Base-by-base conservation (phyloP, 1,284 basidiomycete genomes). In the Cerrena zonata region DNA sequence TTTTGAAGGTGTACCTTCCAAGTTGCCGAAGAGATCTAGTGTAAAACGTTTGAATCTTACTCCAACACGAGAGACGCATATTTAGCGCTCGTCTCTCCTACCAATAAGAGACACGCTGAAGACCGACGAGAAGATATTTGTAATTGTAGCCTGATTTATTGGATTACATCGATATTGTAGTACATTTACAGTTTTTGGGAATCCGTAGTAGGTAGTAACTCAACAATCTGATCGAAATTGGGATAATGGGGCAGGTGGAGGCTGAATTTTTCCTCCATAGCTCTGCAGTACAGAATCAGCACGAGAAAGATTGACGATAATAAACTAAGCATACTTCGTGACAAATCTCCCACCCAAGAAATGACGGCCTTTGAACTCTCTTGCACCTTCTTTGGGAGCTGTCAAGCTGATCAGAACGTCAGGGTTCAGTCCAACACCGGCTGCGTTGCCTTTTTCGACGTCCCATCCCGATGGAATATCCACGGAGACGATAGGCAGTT, bases 381-480 rank as follows among this genome's bases (percentile, higher is more conserved):
- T 76, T 3, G 87, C 86, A 1, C 96, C 96, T 59, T 86, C 75
- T 70, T 99, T 99, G 2, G 96, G 96, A 10, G 91, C 94, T 0
- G 95, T 98, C 58, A 99, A 72, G 59, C 90, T 94, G 51, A 99
- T 70, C 37, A 99, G 71, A 1, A 93, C 89, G 46, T 89, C 80
- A 0, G 94, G 91, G 22, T 80, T 73, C 52, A 90, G 76, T 5
- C 74, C 79, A 12, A 74, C 70, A 10, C 71, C 76, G 47, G 72
- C 71, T 1, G 69, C 72, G 47, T 81, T 80, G 0, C 94, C 94
- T 34, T 77, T 69, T 57, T 95, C 91, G 23, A 98, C 92, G 60
- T 92, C 83, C 94, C 94, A 99, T 2, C 94, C 95, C 1, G 89
- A 93, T 0, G 96, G 96, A 50, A 99, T 94, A 65, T 99, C 96